These are phyloP conservation scores for Exophiala aquamarina DNA, from an alignment of 2,329 filamentous ascomycete species.

Conservation along the genomic window DNA sequence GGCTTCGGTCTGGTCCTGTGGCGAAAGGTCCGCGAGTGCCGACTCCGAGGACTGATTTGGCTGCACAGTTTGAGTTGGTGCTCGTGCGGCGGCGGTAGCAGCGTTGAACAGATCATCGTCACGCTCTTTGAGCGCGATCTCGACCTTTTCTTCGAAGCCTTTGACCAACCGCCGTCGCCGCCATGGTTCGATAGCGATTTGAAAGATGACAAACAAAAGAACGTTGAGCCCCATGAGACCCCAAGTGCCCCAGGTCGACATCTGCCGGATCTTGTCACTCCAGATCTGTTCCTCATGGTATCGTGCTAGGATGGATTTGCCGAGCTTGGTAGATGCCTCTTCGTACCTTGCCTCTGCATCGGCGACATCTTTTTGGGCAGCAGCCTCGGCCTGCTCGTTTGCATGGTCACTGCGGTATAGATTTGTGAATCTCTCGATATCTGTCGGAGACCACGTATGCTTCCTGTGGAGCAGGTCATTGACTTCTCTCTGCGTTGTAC, in stretches of 20 bases:
- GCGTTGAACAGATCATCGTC: conserved; percentile 32
- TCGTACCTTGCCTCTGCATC: conserved; percentile 78
- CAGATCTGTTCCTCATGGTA: conserved; percentile 99
- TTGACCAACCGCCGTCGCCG: conserved; percentile 75
- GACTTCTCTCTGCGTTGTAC: conserved; percentile 91
- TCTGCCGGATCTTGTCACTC: conserved; percentile 94
- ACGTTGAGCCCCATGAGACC: conserved; percentile 97
- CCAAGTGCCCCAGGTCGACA: conserved; percentile 98
- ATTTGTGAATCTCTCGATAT: conserved; percentile 91
- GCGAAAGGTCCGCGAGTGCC: conserved; percentile 6
- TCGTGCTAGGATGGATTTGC: conserved; percentile 78
- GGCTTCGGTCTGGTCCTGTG: conserved; percentile 18
- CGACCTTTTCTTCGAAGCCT: conserved; percentile 77
- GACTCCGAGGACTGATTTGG: conserved; percentile 13
- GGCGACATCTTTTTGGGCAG: conserved; percentile 69
- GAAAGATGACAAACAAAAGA: conserved; percentile 78
- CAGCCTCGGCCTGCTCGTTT: conserved; percentile 79
- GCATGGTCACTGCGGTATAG: conserved; percentile 91
- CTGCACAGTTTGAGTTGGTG: conserved; percentile 4
- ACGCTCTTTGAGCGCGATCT: conserved; percentile 68
- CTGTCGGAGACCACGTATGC: conserved; percentile 80
- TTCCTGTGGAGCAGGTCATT: conserved; percentile 92
- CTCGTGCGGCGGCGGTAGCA: not conserved
- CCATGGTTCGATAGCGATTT: conserved; percentile 93
- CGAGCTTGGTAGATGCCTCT: conserved; percentile 71